Conservation (phyloP, 2,329 filamentous ascomycete genomes). For the Colletotrichum orbiculare region DNA sequence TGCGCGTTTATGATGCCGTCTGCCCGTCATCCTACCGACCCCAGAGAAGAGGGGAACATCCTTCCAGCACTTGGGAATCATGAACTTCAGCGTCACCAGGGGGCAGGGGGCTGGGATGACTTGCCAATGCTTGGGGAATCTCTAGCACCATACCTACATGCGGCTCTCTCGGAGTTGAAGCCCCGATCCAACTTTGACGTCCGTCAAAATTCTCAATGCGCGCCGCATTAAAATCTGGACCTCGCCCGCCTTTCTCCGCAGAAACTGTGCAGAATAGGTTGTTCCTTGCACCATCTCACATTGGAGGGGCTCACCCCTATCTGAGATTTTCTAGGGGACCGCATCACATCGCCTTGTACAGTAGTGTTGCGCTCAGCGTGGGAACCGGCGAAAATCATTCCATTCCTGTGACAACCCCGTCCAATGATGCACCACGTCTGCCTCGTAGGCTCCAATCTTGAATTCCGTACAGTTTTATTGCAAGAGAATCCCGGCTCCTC, state of each 20-base stretch:
- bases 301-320: slow-evolving; percentile 1
- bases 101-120: neutral
- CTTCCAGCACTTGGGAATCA: neutral
- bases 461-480: slow-evolving; percentile 1
- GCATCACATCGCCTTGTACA: slow-evolving; percentile 3
- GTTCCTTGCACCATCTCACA: slow-evolving; percentile 1
- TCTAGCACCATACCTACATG: neutral
- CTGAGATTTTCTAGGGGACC: slow-evolving; percentile 2
- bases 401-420: neutral
- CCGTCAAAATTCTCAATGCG: slow-evolving; percentile 8
- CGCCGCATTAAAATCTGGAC: slow-evolving; percentile 14
- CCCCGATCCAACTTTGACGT: slow-evolving; percentile 8
- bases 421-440: neutral
- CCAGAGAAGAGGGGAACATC: neutral
- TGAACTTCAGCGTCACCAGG: neutral
- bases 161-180: slow-evolving; percentile 12
- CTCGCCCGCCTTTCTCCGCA: neutral
- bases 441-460: slow-evolving; percentile 4
- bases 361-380: neutral
- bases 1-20: slow-evolving; percentile 3
- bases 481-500: neutral
- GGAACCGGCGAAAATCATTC: neutral
- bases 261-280: slow-evolving; percentile 20
- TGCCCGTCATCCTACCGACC: slow-evolving; percentile 7
- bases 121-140: too few species aligned